Evolutionary conservation across 768 basidiomycete species (phyloP).

Genomic region (Pholiota conissans): DNA sequence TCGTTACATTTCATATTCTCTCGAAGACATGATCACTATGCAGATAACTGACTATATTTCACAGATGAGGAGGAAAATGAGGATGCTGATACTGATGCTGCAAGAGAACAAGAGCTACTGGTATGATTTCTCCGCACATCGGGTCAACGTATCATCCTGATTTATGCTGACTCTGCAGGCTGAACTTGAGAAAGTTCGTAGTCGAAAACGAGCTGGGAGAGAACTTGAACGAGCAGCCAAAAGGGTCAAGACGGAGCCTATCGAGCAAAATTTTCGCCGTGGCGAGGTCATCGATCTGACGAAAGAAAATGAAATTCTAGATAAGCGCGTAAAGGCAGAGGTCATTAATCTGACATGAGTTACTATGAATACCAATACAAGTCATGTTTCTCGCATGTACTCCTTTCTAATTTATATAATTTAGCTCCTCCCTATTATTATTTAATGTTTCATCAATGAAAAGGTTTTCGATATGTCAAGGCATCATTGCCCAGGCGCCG

Average conservation of each 20-base stretch:
- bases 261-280: neutral
- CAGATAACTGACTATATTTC: neutral
- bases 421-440: too few relatives aligned
- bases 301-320: neutral
- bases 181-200: neutral
- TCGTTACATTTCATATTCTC: neutral
- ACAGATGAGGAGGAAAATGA: neutral
- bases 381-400: too few relatives aligned
- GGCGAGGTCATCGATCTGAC: neutral
- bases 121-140: neutral
- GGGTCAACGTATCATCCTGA: neutral
- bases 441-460: too few relatives aligned
- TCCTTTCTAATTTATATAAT: too few relatives aligned
- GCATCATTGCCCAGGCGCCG: too few relatives aligned
- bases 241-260: neutral
- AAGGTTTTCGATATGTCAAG: too few relatives aligned
- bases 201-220: neutral
- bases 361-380: too few relatives aligned
- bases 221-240: neutral
- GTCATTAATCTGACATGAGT: neutral
- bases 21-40: neutral
- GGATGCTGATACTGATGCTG: neutral
- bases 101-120: neutral
- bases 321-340: neutral
- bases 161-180: neutral